Base-by-base conservation (phyloP, 164 flowering plant genomes). In the Tinospora cordifolia region DNA sequence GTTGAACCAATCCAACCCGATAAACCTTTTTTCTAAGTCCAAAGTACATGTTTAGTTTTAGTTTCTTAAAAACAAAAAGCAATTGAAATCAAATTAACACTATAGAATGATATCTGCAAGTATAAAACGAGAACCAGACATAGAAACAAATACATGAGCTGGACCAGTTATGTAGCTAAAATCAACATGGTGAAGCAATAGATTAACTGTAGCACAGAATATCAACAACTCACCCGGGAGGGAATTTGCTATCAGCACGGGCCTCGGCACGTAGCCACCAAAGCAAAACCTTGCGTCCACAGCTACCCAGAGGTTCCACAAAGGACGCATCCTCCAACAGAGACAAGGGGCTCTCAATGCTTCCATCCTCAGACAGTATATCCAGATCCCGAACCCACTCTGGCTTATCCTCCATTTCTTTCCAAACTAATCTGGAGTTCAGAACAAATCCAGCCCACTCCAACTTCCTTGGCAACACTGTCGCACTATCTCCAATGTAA, bases 261-360 rank as follows among this genome's bases (percentile, higher is more conserved):
- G 99, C 99, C 81, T 94, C 99, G 72, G 87, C 97, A 30, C 99
- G 95, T 14, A 94, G 88, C 99, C 99, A 94, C 99, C 99, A 94
- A 8, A 92, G 80, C 86, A 94, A 14, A 79, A 94, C 85, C 79
- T 92, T 90, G 60, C 93, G 86, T 24, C 99, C 99, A 74, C 97
- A 94, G 69, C 83, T 82, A 34, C 99, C 97, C 38, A 94, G 91
- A 66, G 99, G 97, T 77, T 94, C 97, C 63, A 94, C 93, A 60
- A 83, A 76, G 19, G 97, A 86, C 51, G 84, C 54, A 44, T 92
- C 90, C 81, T 84, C 88, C 72, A 94, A 65, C 77, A 94, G 64
- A 59, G 85, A 84, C 34, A 94, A 68, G 1, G 99, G 97, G 75
- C 89, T 90, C 78, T 85, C 97, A 22, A 89, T 15, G 57, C 79